These are phyloP conservation scores for Cinchona pubescens DNA, from an alignment of 257 asterid genomes.

Conservation along the genomic window DNA sequence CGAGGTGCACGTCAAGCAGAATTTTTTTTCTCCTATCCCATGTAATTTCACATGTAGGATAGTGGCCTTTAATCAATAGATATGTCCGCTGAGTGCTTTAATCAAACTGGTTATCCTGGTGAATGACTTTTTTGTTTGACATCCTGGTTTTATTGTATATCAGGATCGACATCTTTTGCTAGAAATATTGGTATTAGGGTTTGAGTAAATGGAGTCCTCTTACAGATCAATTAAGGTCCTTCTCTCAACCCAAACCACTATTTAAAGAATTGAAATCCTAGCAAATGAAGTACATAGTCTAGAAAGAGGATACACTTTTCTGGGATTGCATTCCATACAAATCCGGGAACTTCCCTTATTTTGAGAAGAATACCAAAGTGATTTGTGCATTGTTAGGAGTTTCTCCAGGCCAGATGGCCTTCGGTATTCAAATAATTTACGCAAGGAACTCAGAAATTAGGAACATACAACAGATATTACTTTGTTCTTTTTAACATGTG, in stretches of 20 bases:
- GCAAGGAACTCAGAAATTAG: neutral
- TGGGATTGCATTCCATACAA: neutral
- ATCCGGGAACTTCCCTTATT: neutral
- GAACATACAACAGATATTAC: too few species aligned
- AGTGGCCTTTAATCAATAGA: neutral
- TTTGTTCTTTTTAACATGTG: neutral
- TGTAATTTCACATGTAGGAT: neutral
- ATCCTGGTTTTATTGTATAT: neutral
- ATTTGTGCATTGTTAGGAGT: neutral
- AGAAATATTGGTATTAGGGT: neutral
- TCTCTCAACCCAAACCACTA: too few species aligned
- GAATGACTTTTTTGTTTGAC: neutral
- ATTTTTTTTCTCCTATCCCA: neutral
- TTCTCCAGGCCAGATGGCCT: neutral
- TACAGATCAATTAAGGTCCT: neutral
- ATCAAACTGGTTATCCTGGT: conserved; percentile 3
- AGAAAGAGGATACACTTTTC: neutral
- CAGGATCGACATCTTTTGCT: neutral
- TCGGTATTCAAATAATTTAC: neutral
- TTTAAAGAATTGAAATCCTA: too few species aligned
- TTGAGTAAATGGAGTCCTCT: neutral
- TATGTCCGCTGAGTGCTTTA: neutral
- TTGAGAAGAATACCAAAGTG: neutral
- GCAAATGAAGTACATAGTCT: neutral
- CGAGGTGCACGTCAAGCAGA: neutral